phyloP scores from a whole-genome alignment of 2,329 filamentous ascomycete species.

The Pestalotiopsis sp. region DNA sequence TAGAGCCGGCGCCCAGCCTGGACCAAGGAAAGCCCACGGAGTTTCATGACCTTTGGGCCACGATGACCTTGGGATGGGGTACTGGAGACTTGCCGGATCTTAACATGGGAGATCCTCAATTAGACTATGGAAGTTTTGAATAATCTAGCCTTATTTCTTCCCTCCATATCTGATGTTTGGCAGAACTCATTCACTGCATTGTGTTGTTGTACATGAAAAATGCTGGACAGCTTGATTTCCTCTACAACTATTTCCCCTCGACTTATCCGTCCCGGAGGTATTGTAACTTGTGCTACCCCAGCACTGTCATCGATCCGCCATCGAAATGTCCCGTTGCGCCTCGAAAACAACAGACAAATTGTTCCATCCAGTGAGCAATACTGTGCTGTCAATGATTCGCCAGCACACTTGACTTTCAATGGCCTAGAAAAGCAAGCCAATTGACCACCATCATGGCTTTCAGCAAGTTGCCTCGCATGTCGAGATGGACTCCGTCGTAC shows the following conservation, averaged over 20 bases:
- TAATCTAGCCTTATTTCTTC: neutral
- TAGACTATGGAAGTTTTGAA: neutral
- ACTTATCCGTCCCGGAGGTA: neutral
- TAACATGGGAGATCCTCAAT: neutral
- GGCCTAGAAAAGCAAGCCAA: constrained; percentile 41
- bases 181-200: neutral
- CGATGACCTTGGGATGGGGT: constrained; percentile 29
- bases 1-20: neutral
- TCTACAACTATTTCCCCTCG: neutral
- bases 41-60: constrained; percentile 27
- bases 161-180: neutral
- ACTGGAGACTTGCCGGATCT: constrained; percentile 14
- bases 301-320: neutral
- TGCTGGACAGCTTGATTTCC: neutral
- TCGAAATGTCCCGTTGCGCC: neutral
- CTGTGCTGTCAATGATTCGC: neutral
- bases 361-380: neutral
- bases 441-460: constrained; percentile 54
- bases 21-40: neutral
- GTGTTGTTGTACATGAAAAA: neutral
- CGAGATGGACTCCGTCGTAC: constrained; percentile 51
- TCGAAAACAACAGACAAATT: neutral
- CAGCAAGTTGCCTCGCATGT: constrained; percentile 48
- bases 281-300: neutral
- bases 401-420: neutral